These are phyloP conservation scores for Aspergillus wentii DNA, from an alignment of 495 filamentous ascomycete genomes.

Conservation along the genomic window DNA sequence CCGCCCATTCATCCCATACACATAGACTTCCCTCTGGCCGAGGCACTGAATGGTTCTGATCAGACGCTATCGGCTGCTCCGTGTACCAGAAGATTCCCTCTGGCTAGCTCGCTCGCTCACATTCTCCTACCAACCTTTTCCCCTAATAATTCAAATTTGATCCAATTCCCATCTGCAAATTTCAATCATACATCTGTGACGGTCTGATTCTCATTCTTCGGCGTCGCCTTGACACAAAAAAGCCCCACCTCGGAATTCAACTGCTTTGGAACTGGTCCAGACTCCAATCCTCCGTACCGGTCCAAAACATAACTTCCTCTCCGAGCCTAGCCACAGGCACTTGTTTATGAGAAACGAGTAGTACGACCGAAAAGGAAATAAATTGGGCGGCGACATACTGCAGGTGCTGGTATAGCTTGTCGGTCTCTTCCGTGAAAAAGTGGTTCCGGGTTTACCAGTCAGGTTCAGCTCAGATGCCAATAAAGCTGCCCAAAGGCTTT, in stretches of 20 bases:
- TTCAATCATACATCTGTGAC: too few relatives aligned
- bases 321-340: constrained; percentile 1
- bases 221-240: constrained; percentile 4
- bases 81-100: constrained; percentile 11
- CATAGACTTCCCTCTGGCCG: too few relatives aligned
- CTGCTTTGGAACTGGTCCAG: constrained; percentile 10
- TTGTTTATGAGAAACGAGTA: constrained; percentile 13
- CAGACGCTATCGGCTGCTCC: constrained; percentile 8
- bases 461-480: constrained; percentile 49
- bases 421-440: constrained; percentile 7
- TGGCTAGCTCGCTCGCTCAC: constrained; percentile 13
- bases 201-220: constrained; percentile 9
- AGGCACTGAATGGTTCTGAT: constrained; percentile 8
- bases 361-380: constrained; percentile 7
- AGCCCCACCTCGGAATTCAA: constrained; percentile 14
- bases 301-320: constrained; percentile 9
- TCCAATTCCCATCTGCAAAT: too few relatives aligned
- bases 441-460: constrained; percentile 7
- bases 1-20: too few relatives aligned
- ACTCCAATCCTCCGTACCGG: too few relatives aligned
- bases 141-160: too few relatives aligned
- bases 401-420: constrained; percentile 9
- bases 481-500: constrained; percentile 63
- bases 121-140: constrained; percentile 10
- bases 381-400: constrained; percentile 4